phyloP scores from a whole-genome alignment of 2,329 filamentous ascomycete species.

The Beauveria pseudobassiana region DNA sequence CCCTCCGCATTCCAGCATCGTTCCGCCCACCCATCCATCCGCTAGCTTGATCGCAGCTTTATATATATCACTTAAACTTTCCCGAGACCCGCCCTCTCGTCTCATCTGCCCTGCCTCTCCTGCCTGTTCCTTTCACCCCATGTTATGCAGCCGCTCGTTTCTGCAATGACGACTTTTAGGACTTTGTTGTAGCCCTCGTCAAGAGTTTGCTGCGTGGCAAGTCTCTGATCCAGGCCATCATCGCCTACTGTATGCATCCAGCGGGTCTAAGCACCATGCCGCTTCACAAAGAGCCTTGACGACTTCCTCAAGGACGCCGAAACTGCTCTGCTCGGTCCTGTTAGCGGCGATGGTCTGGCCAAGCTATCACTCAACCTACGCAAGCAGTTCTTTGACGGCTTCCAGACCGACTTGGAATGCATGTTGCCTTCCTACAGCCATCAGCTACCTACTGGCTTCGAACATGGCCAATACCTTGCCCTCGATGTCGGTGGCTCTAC shows the following conservation, averaged over 20 bases:
- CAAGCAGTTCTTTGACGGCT: slow-evolving; percentile 45
- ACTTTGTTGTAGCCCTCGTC: slow-evolving; percentile 45
- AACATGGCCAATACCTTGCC: slow-evolving; percentile 52
- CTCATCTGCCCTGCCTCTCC: slow-evolving; percentile 9
- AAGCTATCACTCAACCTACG: slow-evolving; percentile 43
- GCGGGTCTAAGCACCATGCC: slow-evolving; percentile 23
- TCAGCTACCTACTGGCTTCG: slow-evolving; percentile 52
- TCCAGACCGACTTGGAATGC: slow-evolving; percentile 45
- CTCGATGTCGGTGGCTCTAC: slow-evolving; percentile 65
- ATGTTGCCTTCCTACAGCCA: slow-evolving; percentile 63
- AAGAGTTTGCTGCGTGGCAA: slow-evolving; percentile 53
- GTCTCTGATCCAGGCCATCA: slow-evolving; percentile 49
- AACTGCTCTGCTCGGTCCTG: slow-evolving; percentile 40
- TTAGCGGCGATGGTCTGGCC: slow-evolving; percentile 37
- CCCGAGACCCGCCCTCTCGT: slow-evolving; percentile 8
- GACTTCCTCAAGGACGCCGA: slow-evolving; percentile 53
- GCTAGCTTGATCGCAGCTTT: slow-evolving; percentile 13
- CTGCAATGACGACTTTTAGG: slow-evolving; percentile 50
- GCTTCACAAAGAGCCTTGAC: slow-evolving; percentile 27
- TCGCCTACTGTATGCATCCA: slow-evolving; percentile 46
- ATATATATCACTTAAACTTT: slow-evolving; percentile 13
- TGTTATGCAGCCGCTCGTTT: slow-evolving; percentile 45
- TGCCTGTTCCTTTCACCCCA: slow-evolving; percentile 10
- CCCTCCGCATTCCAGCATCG: slow-evolving; percentile 13
- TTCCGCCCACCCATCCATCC: slow-evolving; percentile 12